phyloP scores from a whole-genome alignment of 2,329 filamentous ascomycete species.

The Purpureocillium lavendulum region DNA sequence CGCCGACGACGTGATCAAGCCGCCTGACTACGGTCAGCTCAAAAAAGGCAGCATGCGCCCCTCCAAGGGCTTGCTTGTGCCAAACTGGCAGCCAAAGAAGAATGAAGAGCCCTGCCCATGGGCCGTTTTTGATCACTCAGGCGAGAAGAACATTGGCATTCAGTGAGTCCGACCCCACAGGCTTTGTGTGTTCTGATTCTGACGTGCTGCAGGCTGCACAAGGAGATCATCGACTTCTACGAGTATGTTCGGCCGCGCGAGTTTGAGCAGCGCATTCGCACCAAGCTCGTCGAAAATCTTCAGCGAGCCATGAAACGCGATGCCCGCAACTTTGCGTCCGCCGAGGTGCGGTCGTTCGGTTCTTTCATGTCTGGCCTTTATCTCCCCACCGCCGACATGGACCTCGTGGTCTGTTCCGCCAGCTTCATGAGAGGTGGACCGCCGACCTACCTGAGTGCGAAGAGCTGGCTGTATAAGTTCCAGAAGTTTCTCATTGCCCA shows the following conservation, averaged over 20 bases:
- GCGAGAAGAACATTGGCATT: slow-evolving; percentile 41
- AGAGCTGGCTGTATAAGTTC: slow-evolving; percentile 54
- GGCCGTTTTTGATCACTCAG: slow-evolving; percentile 46
- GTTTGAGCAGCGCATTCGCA: slow-evolving; percentile 70
- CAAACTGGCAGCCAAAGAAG: slow-evolving; percentile 40
- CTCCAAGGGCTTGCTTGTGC: slow-evolving; percentile 38
- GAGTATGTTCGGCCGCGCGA: slow-evolving; percentile 68
- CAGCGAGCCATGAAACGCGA: slow-evolving; percentile 46
- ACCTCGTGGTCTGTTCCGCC: slow-evolving; percentile 68
- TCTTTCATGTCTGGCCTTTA: slow-evolving; percentile 81
- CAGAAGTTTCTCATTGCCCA: slow-evolving; percentile 47
- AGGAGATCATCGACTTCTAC: slow-evolving; percentile 86
- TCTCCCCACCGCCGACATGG: slow-evolving; percentile 76
- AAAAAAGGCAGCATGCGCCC: slow-evolving; percentile 44
- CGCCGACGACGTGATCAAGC: slow-evolving; percentile 58
- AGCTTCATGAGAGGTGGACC: slow-evolving; percentile 47
- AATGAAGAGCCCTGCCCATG: slow-evolving; percentile 52
- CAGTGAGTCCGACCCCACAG: slow-evolving; percentile 37
- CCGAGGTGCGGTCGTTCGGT: slow-evolving; percentile 71
- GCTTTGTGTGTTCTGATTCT: no score
- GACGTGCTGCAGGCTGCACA: slow-evolving; percentile 57
- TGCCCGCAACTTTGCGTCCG: slow-evolving; percentile 43
- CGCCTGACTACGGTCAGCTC: slow-evolving; percentile 40
- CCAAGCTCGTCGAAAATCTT: slow-evolving; percentile 63
- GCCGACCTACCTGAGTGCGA: slow-evolving; percentile 38